phyloP scores from a whole-genome alignment of 1,284 basidiomycete species.

The Austroboletus rostrupii region DNA sequence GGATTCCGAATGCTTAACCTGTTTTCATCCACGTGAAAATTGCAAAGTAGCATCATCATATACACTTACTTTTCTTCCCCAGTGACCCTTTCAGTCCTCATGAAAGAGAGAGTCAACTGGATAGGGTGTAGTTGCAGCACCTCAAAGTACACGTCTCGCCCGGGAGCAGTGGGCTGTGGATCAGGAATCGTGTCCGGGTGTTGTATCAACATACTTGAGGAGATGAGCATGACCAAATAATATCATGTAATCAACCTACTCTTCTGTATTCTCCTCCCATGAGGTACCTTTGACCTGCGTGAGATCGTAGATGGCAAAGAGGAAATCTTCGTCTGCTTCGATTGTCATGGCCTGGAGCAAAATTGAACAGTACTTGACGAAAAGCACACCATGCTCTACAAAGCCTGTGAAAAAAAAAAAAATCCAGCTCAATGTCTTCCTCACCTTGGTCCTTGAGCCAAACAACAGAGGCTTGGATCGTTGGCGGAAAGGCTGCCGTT shows the following conservation, averaged over 20 bases:
- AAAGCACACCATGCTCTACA: conserved; percentile 89
- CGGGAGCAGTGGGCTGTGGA: conserved; percentile 60
- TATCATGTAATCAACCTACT: conserved; percentile 48
- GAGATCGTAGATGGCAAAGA: conserved; percentile 91
- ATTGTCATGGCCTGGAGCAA: conserved; percentile 93
- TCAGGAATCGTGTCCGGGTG: conserved; percentile 78
- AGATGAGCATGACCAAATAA: conserved; percentile 6
- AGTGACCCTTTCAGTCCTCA: conserved; percentile 92
- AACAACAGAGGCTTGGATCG: conserved; percentile 84
- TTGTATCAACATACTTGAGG: conserved; percentile 69
- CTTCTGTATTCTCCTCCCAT: conserved; percentile 75
- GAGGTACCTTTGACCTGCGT: conserved; percentile 87
- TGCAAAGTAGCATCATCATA: neutral
- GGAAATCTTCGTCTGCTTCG: conserved; percentile 94
- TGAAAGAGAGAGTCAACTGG: conserved; percentile 90
- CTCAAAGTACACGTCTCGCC: conserved; percentile 92
- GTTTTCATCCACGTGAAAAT: conserved; percentile 6
- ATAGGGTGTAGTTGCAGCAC: conserved; percentile 96
- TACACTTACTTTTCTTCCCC: conserved; percentile 83
- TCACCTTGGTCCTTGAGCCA: conserved; percentile 91
- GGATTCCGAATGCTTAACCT: conserved; percentile 88
- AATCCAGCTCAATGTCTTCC: conserved; percentile 11
- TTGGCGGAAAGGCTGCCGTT: conserved; percentile 78
- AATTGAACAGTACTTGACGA: conserved; percentile 96
- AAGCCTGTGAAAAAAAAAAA: neutral